Evolutionary conservation across 148 eudicot genomes (phyloP).

Genomic region (Simmondsia chinensis): DNA sequence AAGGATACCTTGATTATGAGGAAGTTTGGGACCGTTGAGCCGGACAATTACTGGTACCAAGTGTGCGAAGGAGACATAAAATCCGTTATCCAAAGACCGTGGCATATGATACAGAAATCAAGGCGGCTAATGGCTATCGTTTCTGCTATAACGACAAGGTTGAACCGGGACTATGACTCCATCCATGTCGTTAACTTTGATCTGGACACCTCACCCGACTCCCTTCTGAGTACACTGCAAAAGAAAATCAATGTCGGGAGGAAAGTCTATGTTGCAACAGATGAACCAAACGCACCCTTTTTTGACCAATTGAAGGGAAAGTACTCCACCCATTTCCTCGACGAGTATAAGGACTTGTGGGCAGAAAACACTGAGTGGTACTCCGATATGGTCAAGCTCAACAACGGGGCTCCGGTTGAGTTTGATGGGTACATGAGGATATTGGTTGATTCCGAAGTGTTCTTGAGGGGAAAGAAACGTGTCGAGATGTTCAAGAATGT

Average conservation of each 20-base stretch:
- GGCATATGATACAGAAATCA: slow-evolving; percentile 89
- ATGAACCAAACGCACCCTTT: slow-evolving; percentile 54
- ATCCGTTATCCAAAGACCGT: slow-evolving; percentile 73
- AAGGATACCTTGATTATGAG: slow-evolving; percentile 68
- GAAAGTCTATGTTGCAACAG: slow-evolving; percentile 67
- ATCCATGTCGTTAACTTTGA: slow-evolving; percentile 78
- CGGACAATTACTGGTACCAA: slow-evolving; percentile 91
- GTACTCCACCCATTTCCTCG: slow-evolving; percentile 74
- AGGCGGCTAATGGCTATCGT: slow-evolving; percentile 82
- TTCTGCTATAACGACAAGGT: slow-evolving; percentile 56
- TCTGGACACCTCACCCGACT: slow-evolving; percentile 67
- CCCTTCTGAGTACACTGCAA: slow-evolving; percentile 43
- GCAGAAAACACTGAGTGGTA: slow-evolving; percentile 80
- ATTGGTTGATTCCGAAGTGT: slow-evolving; percentile 86
- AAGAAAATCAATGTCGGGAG: slow-evolving; percentile 84
- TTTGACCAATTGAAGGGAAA: slow-evolving; percentile 83
- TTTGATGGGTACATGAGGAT: slow-evolving; percentile 96
- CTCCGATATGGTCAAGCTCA: slow-evolving; percentile 63
- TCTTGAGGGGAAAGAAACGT: slow-evolving; percentile 89
- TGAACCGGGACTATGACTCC: slow-evolving; percentile 91
- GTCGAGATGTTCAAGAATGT: slow-evolving; percentile 93
- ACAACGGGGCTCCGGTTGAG: slow-evolving; percentile 65
- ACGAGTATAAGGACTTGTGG: slow-evolving; percentile 83
- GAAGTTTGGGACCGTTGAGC: slow-evolving; percentile 82
- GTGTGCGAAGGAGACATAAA: slow-evolving; percentile 95